These are phyloP conservation scores for Persicaria maculosa DNA, from an alignment of 148 eudicot genomes.

Conservation along the genomic window DNA sequence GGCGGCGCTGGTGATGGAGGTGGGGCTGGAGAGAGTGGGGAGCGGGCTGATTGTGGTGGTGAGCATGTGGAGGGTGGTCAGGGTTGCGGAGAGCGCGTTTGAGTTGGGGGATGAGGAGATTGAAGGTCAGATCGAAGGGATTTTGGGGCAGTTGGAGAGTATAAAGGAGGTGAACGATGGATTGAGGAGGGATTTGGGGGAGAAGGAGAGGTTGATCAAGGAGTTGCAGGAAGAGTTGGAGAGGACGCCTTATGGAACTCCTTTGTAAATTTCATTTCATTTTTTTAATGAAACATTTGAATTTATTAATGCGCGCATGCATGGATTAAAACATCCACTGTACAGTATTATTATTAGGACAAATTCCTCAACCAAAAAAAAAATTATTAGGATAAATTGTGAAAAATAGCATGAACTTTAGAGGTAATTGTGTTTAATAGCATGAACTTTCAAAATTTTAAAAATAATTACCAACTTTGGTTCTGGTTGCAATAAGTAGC, in stretches of 20 bases:
- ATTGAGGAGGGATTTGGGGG: slow-evolving; percentile 2
- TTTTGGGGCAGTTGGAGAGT: slow-evolving; percentile 26
- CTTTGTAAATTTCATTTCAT: not conserved
- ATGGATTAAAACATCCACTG: too few relatives aligned
- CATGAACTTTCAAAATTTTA: too few relatives aligned
- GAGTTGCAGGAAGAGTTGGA: slow-evolving; percentile 2
- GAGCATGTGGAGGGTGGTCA: slow-evolving; percentile 44
- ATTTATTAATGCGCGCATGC: too few relatives aligned
- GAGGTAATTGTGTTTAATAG: too few relatives aligned
- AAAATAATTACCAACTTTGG: too few relatives aligned
- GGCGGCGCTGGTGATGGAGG: slow-evolving; percentile 35
- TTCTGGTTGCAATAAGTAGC: too few relatives aligned
- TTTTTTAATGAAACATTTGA: too few relatives aligned
- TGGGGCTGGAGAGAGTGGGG: slow-evolving; percentile 25
- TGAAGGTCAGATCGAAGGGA: slow-evolving; percentile 31
- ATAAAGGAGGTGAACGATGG: slow-evolving; percentile 8
- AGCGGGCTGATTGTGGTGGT: slow-evolving; percentile 45
- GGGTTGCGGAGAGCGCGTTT: slow-evolving; percentile 41
- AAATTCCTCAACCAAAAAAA: too few relatives aligned
- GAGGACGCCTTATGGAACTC: slow-evolving; percentile 6
- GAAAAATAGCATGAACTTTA: too few relatives aligned
- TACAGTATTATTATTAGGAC: too few relatives aligned
- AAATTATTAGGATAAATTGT: too few relatives aligned
- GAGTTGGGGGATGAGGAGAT: slow-evolving; percentile 46
- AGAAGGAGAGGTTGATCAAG: not conserved